A percentile compares a stretch with the other conserved stretches of the same genome.
These are phyloP conservation scores for Emiliania huxleyi DNA, from an alignment of 78 protist genomes.

Conservation along the genomic window DNA sequence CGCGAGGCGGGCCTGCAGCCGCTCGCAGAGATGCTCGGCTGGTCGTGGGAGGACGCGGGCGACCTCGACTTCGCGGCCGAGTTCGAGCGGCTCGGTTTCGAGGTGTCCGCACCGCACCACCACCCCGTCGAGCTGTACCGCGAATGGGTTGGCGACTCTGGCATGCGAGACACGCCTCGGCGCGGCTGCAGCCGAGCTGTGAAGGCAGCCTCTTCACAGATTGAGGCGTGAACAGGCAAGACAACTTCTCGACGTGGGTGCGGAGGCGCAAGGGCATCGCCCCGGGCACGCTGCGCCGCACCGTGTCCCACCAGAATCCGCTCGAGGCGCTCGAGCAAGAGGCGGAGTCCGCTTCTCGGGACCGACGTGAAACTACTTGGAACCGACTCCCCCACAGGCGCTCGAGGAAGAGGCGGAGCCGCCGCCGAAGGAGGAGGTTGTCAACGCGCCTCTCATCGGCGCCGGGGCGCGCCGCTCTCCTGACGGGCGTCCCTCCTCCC, in stretches of 20 bases:
- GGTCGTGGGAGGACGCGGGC: neutral
- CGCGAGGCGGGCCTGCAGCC: slow-evolving; percentile 24
- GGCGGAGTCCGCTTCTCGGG: too few relatives aligned
- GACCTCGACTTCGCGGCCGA: neutral
- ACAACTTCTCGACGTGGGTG: slow-evolving; percentile 5
- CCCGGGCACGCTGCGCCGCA: neutral
- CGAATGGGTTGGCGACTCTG: neutral
- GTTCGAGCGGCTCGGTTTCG: neutral
- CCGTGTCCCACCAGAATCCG: neutral
- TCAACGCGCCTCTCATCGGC: too few relatives aligned
- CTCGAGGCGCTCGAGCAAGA: neutral
- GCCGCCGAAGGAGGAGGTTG: too few relatives aligned
- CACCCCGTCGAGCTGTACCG: neutral
- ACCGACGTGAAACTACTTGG: too few relatives aligned
- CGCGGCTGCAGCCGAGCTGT: too few relatives aligned
- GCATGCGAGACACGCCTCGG: too few relatives aligned
- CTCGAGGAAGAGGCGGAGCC: too few relatives aligned
- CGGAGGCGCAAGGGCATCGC: neutral
- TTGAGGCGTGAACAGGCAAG: too few relatives aligned
- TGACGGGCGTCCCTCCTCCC: too few relatives aligned
- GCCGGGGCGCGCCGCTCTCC: too few relatives aligned
- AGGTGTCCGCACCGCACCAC: neutral
- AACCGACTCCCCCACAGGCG: too few relatives aligned
- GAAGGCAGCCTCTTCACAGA: too few relatives aligned
- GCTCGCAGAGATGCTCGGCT: neutral